Percentiles rank a stretch among this genome's conserved stretches.
These are phyloP conservation scores for Rhodotorula kratochvilovae DNA, from an alignment of 768 basidiomycete genomes.

Conservation along the genomic window DNA sequence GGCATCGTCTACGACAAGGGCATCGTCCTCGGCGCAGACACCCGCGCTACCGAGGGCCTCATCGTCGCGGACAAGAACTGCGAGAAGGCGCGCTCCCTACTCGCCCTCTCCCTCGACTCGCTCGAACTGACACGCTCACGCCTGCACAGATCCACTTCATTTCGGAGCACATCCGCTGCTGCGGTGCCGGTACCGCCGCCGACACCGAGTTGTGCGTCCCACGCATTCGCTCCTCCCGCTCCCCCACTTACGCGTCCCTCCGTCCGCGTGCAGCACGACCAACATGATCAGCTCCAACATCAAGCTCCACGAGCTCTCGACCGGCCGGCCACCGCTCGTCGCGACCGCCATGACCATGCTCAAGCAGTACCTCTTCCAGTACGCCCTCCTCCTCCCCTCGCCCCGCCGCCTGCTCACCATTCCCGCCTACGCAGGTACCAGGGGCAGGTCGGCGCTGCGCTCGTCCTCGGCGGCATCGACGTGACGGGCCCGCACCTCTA, in stretches of 20 bases:
- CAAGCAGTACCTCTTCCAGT: conserved; percentile 91
- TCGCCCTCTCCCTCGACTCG: not conserved
- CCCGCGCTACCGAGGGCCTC: conserved; percentile 84
- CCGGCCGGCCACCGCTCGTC: conserved; percentile 84
- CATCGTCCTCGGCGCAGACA: conserved; percentile 91
- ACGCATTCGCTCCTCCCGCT: not conserved
- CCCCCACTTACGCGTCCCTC: no score
- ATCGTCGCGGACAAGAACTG: conserved; percentile 99
- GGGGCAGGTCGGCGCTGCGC: conserved; percentile 87
- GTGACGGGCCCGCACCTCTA: conserved; percentile 87
- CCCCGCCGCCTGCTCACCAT: not conserved
- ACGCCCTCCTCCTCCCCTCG: conserved; percentile 34
- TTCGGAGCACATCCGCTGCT: conserved; percentile 90
- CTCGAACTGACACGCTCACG: not conserved
- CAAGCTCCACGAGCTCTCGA: conserved; percentile 82
- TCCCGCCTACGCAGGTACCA: conserved; percentile 62
- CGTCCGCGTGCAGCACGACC: conserved; percentile 52
- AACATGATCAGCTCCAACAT: conserved; percentile 94
- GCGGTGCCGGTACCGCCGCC: conserved; percentile 98
- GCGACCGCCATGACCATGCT: conserved; percentile 99
- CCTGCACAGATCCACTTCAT: conserved; percentile 83
- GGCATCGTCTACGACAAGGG: conserved; percentile 84
- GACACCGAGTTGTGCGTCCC: conserved; percentile 73
- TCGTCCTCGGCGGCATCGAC: conserved; percentile 97
- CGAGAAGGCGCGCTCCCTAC: conserved; percentile 72